phyloP scores from a whole-genome alignment of 192 early-diverging fungal species.

The Backusella liffmaniae region DNA sequence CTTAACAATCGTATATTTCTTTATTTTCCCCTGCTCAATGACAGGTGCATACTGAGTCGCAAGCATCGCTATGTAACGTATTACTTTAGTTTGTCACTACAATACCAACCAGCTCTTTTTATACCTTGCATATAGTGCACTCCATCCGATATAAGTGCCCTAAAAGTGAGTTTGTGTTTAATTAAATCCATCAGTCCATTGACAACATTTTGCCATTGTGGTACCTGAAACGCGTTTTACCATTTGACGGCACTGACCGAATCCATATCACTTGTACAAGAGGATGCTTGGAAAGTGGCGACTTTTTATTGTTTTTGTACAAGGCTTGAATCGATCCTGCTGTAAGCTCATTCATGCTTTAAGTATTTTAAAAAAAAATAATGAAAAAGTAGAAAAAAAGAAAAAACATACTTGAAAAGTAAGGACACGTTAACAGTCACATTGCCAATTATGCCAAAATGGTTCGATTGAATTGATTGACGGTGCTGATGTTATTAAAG shows the following conservation, averaged over 20 bases:
- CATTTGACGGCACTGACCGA: slow-evolving; percentile 23
- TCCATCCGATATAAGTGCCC: slow-evolving; percentile 68
- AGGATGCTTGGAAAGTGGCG: slow-evolving; percentile 13
- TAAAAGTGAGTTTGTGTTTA: slow-evolving; percentile 11
- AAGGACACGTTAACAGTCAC: neutral
- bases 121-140: slow-evolving; percentile 63
- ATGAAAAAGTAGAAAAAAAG: too few species aligned
- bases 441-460: neutral
- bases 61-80: slow-evolving; percentile 55
- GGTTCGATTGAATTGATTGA: neutral
- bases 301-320: slow-evolving; percentile 29
- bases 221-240: slow-evolving; percentile 40
- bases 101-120: too few species aligned
- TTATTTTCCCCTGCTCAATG: slow-evolving; percentile 43
- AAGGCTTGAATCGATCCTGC: slow-evolving; percentile 39
- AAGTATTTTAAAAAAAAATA: neutral
- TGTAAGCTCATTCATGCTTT: neutral
- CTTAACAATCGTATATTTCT: slow-evolving; percentile 50
- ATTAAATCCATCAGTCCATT: neutral
- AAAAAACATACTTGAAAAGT: neutral
- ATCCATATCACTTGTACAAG: slow-evolving; percentile 44
- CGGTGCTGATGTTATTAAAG: neutral
- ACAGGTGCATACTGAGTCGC: slow-evolving; percentile 48
- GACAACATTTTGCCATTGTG: neutral
- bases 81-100: neutral